These are phyloP conservation scores for Rhodotorula kratochvilovae DNA, from an alignment of 768 basidiomycete species.

Conservation along the genomic window DNA sequence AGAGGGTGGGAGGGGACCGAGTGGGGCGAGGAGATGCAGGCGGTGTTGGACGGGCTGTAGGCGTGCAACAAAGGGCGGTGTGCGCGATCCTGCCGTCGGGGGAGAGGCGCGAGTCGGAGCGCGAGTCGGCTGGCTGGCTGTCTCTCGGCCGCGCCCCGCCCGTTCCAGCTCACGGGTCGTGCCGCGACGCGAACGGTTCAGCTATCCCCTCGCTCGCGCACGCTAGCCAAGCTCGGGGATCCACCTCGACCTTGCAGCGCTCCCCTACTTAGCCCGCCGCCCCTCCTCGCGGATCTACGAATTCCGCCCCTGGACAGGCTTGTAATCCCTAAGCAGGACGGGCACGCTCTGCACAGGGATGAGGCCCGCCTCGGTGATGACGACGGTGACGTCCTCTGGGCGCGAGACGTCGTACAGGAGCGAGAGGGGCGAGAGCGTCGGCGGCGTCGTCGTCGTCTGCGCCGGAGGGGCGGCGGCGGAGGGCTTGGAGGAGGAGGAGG, in stretches of 20 bases:
- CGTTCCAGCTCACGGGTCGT: too few relatives aligned
- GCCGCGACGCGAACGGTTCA: too few relatives aligned
- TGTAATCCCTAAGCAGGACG: constrained; percentile 43
- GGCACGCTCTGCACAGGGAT: constrained; percentile 49
- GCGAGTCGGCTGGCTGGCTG: too few relatives aligned
- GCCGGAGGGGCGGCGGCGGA: constrained; percentile 4
- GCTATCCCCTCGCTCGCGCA: too few relatives aligned
- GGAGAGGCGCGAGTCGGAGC: too few relatives aligned
- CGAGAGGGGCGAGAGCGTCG: constrained; percentile 69
- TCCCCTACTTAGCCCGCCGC: too few relatives aligned
- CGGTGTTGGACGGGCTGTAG: not conserved
- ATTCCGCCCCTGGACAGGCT: constrained; percentile 36
- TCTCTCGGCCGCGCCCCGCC: too few relatives aligned
- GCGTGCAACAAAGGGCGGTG: too few relatives aligned
- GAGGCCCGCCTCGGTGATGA: constrained; percentile 93
- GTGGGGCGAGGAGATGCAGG: not conserved
- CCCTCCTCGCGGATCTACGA: too few relatives aligned
- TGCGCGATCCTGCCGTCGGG: too few relatives aligned
- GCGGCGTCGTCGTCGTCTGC: constrained; percentile 35
- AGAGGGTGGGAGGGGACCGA: constrained; percentile 12
- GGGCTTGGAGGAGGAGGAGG: constrained; percentile 46
- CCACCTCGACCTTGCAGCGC: too few relatives aligned
- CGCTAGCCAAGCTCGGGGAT: too few relatives aligned
- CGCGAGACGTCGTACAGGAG: constrained; percentile 93
- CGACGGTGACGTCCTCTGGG: constrained; percentile 83